Evolutionary conservation across 805 yeast species (phyloP), one percentile per base, ranked within the genome.

Genomic region (Hanseniaspora clermontiae): DNA sequence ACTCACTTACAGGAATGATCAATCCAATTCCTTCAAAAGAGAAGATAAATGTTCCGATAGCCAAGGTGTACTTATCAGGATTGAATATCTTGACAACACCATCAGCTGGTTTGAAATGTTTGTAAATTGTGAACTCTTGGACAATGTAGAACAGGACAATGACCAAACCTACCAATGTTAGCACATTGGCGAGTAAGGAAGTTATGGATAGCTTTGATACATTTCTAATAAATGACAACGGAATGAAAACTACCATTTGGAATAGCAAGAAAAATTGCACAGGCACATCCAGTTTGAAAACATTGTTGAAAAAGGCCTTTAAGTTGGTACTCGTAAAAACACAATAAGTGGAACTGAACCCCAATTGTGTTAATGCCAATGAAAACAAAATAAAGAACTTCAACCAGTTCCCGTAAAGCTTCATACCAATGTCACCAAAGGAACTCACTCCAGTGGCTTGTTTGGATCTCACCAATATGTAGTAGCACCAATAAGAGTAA

Each of bases 1-100:
- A 83, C 61, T 85, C 87, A 63, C 85, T 88, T 54, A 86, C 83
- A 0, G 95, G 95, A 27, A 86, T 82, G 51, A 86, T 83, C 49
- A 86, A 72, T 0, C 95, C 93, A 57, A 86, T 84, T 1, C 95
- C 95, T 70, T 86, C 95, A 65, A 84, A 86, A n/a, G 93, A 88
- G 72, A 86, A 86, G 34, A 86, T 85, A 1, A 91, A 90, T 7
- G 86, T 87, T 9, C 95, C 95, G 51, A 85, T 81, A 64, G 85
- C 85, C 49, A 86, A 68, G 0, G 91, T 79, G 75, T 87, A 85
- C 51, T 75, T 75, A 5, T 75, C 72, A 34, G 71, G 59, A 66
- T 84, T 84, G 69, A 84, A 77, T 37, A 69, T 65, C 51, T 68
- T 67, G 24, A 73, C 72, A 36, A 84, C 73, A 2, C 78, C 81